Conservation (phyloP, 106 monocot species). For the Acanthochlamys bracteata region DNA sequence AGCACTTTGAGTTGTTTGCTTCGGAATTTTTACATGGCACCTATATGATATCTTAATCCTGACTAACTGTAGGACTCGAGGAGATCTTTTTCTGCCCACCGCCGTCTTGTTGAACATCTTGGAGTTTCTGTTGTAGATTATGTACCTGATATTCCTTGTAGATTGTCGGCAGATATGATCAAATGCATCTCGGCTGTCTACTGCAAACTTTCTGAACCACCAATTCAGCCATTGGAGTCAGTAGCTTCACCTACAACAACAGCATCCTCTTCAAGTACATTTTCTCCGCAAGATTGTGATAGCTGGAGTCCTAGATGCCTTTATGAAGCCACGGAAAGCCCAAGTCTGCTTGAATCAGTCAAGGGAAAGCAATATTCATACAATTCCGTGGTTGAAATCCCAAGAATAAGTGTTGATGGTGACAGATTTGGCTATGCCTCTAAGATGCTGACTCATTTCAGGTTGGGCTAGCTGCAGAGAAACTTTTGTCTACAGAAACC, state of each 20-base stretch:
- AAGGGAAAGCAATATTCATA: slow-evolving; percentile 32
- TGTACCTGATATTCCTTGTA: slow-evolving; percentile 44
- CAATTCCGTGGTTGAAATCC: slow-evolving; percentile 39
- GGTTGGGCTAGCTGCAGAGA: slow-evolving; percentile 24
- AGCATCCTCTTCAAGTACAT: slow-evolving; percentile 53
- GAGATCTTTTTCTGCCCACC: slow-evolving; percentile 25
- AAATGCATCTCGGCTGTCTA: slow-evolving; percentile 77
- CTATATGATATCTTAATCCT: not conserved
- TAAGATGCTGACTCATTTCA: slow-evolving; percentile 58
- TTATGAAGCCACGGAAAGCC: slow-evolving; percentile 35
- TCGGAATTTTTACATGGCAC: not conserved
- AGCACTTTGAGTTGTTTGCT: too few relatives aligned
- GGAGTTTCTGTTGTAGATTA: slow-evolving; percentile 52
- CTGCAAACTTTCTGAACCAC: slow-evolving; percentile 51
- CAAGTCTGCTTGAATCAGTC: slow-evolving; percentile 15
- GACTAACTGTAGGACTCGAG: slow-evolving; percentile 22
- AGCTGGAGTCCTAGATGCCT: slow-evolving; percentile 52
- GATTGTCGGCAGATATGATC: slow-evolving; percentile 85
- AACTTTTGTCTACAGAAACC: too few relatives aligned
- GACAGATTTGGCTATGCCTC: slow-evolving; percentile 59
- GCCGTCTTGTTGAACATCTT: slow-evolving; percentile 65
- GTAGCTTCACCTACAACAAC: slow-evolving; percentile 52
- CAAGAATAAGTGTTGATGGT: slow-evolving; percentile 51
- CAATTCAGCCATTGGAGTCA: slow-evolving; percentile 11
- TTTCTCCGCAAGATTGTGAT: slow-evolving; percentile 48